Conservation (phyloP, 257 asterid species). For the Salvia splendens region DNA sequence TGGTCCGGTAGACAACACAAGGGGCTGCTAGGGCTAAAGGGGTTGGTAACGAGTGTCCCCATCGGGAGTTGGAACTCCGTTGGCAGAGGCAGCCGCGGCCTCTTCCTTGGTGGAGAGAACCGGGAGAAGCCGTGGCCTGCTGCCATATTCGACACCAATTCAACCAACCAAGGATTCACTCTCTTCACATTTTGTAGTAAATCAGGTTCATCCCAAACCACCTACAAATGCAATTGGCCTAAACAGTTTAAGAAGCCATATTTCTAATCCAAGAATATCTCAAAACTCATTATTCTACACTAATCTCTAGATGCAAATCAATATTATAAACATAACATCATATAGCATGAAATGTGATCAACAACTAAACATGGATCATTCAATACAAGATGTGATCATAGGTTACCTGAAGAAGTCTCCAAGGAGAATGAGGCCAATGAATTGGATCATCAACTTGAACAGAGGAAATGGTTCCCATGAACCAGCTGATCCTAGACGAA, state of each 20-base stretch:
- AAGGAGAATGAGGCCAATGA: constrained; percentile 85
- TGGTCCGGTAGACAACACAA: constrained; percentile 59
- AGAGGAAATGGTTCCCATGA: constrained; percentile 72
- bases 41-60: constrained; percentile 43
- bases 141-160: constrained; percentile 59
- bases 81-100: constrained; percentile 61
- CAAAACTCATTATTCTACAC: neutral
- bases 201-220: constrained; percentile 83
- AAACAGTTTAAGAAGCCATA: neutral
- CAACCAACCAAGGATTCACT: constrained; percentile 84
- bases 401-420: constrained; percentile 82
- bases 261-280: neutral
- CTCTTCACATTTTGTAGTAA: constrained; percentile 74
- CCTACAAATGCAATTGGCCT: constrained; percentile 40
- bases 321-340: neutral
- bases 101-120: constrained; percentile 68
- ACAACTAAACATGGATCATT: too few species aligned
- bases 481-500: constrained; percentile 83
- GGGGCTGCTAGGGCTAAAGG: constrained; percentile 71
- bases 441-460: constrained; percentile 63
- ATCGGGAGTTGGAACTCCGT: constrained; percentile 49
- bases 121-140: constrained; percentile 49
- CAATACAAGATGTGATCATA: neutral
- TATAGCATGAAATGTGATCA: too few species aligned
- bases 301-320: neutral